Percentiles rank a stretch among this genome's conserved stretches.
Conservation (phyloP, 306 rosid genomes). For the Boehmeria nivea region DNA sequence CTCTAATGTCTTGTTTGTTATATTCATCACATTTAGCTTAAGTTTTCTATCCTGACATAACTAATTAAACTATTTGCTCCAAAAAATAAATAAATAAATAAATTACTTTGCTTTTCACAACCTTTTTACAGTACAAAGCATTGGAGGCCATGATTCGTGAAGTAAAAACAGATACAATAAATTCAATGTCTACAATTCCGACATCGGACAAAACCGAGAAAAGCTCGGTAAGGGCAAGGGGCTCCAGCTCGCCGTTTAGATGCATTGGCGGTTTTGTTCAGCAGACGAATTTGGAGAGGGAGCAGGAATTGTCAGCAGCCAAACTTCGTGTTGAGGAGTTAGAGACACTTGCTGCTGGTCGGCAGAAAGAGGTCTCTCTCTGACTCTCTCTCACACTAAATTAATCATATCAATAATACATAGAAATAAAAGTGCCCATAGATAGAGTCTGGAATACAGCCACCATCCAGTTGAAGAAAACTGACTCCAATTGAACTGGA, state of each 20-base stretch:
- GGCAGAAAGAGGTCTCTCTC: constrained; percentile 68
- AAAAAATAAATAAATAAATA: too few relatives aligned
- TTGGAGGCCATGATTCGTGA: constrained; percentile 84
- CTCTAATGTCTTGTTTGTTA: not conserved
- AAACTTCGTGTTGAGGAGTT: constrained; percentile 66
- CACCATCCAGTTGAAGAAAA: not conserved
- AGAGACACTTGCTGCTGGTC: constrained; percentile 61
- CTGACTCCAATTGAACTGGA: constrained; percentile 17
- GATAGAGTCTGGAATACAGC: not conserved
- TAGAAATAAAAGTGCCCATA: not conserved
- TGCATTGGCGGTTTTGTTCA: constrained; percentile 86
- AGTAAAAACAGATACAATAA: constrained; percentile 60
- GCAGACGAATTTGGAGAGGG: constrained; percentile 86
- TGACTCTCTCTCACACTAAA: not conserved
- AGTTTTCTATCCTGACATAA: constrained; percentile 22
- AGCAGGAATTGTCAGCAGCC: constrained; percentile 70
- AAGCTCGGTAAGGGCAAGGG: constrained; percentile 59
- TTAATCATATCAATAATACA: too few relatives aligned
- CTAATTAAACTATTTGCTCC: constrained; percentile 6
- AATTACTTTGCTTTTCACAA: constrained; percentile 10
- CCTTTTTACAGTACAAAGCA: constrained; percentile 60
- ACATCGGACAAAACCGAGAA: constrained; percentile 52
- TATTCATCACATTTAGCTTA: not conserved
- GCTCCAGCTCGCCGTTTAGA: constrained; percentile 93
- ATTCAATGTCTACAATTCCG: constrained; percentile 34